Conservation (phyloP, 257 asterid species). For the Solanum dulcamara region DNA sequence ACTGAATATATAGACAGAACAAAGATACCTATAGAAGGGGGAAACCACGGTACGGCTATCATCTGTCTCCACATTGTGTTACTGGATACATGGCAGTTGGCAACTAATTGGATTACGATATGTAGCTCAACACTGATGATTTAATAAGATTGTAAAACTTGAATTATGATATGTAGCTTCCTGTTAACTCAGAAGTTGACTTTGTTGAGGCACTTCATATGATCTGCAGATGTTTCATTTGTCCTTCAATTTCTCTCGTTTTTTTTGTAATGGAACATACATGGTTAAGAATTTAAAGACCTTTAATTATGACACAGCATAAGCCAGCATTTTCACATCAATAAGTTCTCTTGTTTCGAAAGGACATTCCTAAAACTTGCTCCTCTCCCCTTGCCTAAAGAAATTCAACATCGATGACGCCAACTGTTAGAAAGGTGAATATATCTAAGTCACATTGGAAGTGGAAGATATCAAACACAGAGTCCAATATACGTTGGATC, state of each 20-base stretch:
- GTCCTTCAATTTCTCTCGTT: not conserved
- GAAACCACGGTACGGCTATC: not conserved
- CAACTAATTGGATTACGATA: not conserved
- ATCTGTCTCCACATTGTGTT: not conserved
- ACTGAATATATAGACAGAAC: not conserved
- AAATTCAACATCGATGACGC: not conserved
- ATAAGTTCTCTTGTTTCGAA: not conserved
- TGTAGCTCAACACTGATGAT: not conserved
- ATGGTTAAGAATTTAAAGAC: not conserved
- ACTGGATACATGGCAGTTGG: not conserved
- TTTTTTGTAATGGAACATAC: not conserved
- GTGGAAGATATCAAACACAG: not conserved
- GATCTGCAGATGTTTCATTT: not conserved
- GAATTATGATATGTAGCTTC: not conserved
- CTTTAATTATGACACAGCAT: not conserved
- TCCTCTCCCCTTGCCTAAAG: not conserved
- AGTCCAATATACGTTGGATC: not conserved
- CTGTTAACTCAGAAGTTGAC: not conserved
- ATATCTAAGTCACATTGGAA: not conserved
- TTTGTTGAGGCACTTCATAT: not conserved
- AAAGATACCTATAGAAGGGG: not conserved
- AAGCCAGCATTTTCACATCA: not conserved
- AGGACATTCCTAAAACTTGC: not conserved
- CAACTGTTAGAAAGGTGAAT: not conserved
- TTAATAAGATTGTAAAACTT: not conserved